phyloP scores from a whole-genome alignment of 345 rosid species.

The Gossypium longicalyx region DNA sequence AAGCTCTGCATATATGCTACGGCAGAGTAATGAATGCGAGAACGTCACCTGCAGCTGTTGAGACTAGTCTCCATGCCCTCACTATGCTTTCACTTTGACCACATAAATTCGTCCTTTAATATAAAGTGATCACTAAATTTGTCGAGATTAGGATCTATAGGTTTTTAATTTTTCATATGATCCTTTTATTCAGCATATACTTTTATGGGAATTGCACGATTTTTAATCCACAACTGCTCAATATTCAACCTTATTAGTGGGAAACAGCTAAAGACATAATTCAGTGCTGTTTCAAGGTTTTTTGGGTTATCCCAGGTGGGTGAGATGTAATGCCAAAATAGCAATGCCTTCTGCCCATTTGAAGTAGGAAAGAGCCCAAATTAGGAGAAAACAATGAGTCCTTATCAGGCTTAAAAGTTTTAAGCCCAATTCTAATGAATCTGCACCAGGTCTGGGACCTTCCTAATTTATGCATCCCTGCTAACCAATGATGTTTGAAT shows the following conservation, averaged over 20 bases:
- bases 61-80: constrained; percentile 4
- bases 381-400: not conserved
- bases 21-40: constrained; percentile 15
- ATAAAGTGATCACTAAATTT: not conserved
- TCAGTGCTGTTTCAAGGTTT: too few relatives aligned
- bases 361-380: not conserved
- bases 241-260: too few relatives aligned
- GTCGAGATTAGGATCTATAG: not conserved
- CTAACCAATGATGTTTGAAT: too few relatives aligned
- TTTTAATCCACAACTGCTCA: too few relatives aligned
- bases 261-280: too few relatives aligned
- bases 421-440: not conserved
- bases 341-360: not conserved
- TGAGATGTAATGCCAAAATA: too few relatives aligned
- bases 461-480: not conserved
- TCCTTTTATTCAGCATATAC: too few relatives aligned
- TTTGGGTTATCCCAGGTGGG: too few relatives aligned
- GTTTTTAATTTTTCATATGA: too few relatives aligned
- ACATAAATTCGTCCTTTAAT: not conserved
- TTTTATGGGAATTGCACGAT: too few relatives aligned
- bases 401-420: not conserved
- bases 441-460: not conserved
- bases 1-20: constrained; percentile 22
- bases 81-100: constrained; percentile 7
- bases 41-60: not conserved